Percentiles rank a stretch among this genome's conserved stretches.
Conservation (phyloP, 352 stramenopile genomes). For the Phytophthora ramorum region DNA sequence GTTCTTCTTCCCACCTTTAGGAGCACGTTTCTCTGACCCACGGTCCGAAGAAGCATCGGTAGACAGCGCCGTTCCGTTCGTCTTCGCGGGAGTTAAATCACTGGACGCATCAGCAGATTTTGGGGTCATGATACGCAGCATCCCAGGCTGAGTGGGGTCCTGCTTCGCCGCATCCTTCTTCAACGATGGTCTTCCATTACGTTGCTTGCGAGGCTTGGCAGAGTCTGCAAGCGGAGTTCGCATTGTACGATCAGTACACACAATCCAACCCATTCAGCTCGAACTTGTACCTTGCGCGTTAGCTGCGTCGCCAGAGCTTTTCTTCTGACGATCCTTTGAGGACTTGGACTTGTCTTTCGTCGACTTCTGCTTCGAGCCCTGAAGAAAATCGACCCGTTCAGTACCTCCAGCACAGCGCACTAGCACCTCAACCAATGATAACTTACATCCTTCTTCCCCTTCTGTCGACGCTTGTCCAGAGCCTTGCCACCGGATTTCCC, state of each 20-base stretch:
- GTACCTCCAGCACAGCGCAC: background rate
- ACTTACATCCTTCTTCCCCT: constrained; percentile 58
- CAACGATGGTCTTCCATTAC: constrained; percentile 24
- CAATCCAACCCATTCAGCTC: background rate
- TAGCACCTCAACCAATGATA: background rate
- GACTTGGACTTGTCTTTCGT: constrained; percentile 51
- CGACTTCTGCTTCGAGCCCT: constrained; percentile 41
- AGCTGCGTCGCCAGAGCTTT: constrained; percentile 24
- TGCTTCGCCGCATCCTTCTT: constrained; percentile 47
- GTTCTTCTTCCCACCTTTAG: constrained; percentile 37
- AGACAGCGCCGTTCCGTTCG: constrained; percentile 18
- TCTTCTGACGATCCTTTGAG: constrained; percentile 45
- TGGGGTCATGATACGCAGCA: constrained; percentile 62
- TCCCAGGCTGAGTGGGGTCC: constrained; percentile 50
- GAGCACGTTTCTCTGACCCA: constrained; percentile 29
- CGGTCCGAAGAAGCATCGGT: constrained; percentile 16
- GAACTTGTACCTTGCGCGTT: constrained; percentile 25
- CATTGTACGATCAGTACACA: constrained; percentile 5
- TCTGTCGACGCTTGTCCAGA: constrained; percentile 53
- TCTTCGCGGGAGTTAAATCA: constrained; percentile 11
- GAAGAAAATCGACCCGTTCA: background rate
- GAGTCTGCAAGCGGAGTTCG: constrained; percentile 27
- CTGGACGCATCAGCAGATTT: constrained; percentile 27
- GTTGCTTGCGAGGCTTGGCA: constrained; percentile 57
- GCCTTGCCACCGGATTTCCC: constrained; percentile 42